phyloP scores from a whole-genome alignment of 2,329 filamentous ascomycete species.

The Aphanoascus verrucosus region DNA sequence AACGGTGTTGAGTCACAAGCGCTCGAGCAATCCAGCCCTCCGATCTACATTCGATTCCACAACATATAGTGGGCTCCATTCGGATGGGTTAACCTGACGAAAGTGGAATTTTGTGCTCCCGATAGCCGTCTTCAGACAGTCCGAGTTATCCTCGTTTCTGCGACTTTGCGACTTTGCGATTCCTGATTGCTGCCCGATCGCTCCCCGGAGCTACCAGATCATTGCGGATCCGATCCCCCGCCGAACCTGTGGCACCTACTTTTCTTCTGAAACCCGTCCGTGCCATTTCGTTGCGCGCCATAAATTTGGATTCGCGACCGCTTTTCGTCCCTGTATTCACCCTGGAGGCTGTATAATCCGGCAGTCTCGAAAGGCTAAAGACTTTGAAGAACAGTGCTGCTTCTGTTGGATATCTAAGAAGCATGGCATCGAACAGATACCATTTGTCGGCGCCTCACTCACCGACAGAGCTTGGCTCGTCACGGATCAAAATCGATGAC shows the following conservation, averaged over 20 bases:
- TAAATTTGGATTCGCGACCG: background rate
- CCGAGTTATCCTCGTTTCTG: slow-evolving; percentile 6
- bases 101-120: slow-evolving; percentile 6
- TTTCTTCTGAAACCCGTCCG: background rate
- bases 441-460: slow-evolving; percentile 4
- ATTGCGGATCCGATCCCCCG: background rate
- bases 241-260: background rate
- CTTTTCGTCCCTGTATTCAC: background rate
- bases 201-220: background rate
- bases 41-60: background rate
- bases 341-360: background rate
- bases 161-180: slow-evolving; percentile 11
- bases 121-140: slow-evolving; percentile 5
- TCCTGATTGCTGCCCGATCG: slow-evolving; percentile 7
- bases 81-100: slow-evolving; percentile 6
- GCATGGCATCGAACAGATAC: slow-evolving; percentile 1
- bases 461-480: slow-evolving; percentile 7
- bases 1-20: background rate
- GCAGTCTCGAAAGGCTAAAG: background rate
- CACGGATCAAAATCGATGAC: slow-evolving; percentile 11
- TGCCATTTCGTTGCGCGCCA: background rate
- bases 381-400: background rate
- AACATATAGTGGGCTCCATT: background rate
- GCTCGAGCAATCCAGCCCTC: background rate
- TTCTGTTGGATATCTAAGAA: background rate